A percentile compares a stretch with the other conserved stretches of the same genome.
Evolutionary conservation across 345 rosid species (phyloP).

Genomic region (Lepidium aucheri): DNA sequence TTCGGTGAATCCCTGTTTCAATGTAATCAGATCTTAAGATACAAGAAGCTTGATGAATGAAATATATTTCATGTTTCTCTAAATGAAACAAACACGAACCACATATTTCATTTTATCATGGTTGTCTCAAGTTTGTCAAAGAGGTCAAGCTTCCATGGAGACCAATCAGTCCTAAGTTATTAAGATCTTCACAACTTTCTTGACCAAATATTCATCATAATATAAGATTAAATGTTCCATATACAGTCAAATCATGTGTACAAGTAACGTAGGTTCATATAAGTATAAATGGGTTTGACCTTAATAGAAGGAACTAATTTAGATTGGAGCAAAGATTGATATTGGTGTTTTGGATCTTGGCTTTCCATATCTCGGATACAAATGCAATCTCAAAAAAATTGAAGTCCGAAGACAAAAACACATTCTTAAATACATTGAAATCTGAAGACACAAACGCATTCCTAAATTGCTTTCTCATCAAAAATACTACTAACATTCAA

Average conservation of each 20-base stretch:
- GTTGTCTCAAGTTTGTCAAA: conserved; percentile 54
- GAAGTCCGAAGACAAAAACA: no score
- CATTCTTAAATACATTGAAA: no score
- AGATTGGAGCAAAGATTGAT: no score
- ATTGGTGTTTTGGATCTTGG: no score
- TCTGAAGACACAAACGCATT: conserved; percentile 24
- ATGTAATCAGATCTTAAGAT: background rate
- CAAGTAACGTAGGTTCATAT: background rate
- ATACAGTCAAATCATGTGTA: background rate
- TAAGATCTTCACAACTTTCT: conserved; percentile 46
- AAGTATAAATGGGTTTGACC: no score
- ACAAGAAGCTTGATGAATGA: background rate
- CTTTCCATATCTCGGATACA: no score
- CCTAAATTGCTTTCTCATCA: background rate
- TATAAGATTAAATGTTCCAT: background rate
- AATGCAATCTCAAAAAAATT: no score
- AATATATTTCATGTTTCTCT: background rate
- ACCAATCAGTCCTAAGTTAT: conserved; percentile 53
- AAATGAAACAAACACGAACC: background rate
- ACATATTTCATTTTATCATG: conserved; percentile 43
- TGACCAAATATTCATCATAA: conserved; percentile 32
- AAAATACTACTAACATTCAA: background rate
- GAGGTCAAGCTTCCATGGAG: conserved; percentile 71
- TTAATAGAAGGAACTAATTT: no score
- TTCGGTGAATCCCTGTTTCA: conserved; percentile 77